Conservation (phyloP, 2,329 filamentous ascomycete genomes). For the Fusarium continuum region DNA sequence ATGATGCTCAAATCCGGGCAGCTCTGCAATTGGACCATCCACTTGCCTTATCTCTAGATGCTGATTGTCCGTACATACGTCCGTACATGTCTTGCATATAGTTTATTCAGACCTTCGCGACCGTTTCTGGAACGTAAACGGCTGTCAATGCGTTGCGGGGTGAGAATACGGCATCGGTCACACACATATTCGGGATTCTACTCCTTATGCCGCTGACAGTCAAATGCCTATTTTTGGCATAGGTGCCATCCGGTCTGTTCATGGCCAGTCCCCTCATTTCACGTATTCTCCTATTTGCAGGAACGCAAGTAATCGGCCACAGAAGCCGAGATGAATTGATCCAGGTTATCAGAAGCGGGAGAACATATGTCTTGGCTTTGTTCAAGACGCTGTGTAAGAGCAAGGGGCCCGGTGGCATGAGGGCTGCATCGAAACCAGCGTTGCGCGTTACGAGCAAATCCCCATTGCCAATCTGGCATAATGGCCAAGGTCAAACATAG, state of each 20-base stretch:
- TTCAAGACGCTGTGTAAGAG: background rate
- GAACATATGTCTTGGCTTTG: background rate
- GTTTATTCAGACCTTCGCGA: constrained; percentile 2
- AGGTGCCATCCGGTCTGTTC: background rate
- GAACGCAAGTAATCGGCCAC: background rate
- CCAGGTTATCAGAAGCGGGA: background rate
- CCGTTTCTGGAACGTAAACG: background rate
- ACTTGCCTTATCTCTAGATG: constrained; percentile 24
- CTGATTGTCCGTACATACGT: background rate
- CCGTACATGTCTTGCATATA: constrained; percentile 28
- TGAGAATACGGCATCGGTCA: constrained; percentile 1
- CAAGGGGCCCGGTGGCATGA: background rate
- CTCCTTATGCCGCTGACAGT: background rate
- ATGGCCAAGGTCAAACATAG: constrained; percentile 1
- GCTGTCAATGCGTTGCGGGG: background rate
- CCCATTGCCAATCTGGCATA: constrained; percentile 15
- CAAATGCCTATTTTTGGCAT: background rate
- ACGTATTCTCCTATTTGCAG: background rate
- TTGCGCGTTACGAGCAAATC: background rate
- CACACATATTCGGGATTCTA: constrained; percentile 6
- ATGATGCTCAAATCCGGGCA: constrained; percentile 27
- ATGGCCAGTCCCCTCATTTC: background rate
- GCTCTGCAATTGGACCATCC: constrained; percentile 28
- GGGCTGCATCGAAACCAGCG: background rate
- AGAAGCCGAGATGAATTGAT: background rate